Evolutionary conservation across 2,329 filamentous ascomycete species (phyloP), one percentile per base, ranked within the genome.

Genomic region (Fusarium pseudograminearum): DNA sequence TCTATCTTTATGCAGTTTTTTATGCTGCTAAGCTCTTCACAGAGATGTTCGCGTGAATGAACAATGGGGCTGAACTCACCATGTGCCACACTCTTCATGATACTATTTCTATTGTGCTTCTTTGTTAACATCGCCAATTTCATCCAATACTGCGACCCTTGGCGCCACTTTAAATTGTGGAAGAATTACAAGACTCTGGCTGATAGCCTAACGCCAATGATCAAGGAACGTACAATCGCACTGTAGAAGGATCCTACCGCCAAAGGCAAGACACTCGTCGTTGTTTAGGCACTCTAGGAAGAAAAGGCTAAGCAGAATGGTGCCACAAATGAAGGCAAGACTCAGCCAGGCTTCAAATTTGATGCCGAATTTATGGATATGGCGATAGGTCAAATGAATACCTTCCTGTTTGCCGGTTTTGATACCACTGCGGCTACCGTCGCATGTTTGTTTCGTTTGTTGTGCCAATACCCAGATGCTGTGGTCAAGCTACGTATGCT

Each of bases 371-470:
- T 65, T 15, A 55, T 69, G 18, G 71, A 77, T 3, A 73, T 71
- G 7, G 71, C 78, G 5, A 65, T 81, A 26, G 69, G 74, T 0
- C 79, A 82, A 41, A 65, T 82, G 20, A 80, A 80, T 24, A 50
- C 70, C 5, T 80, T 82, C 57, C 70, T 82, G 11, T 79, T 81
- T 26, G 80, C 77, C 0, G 80, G 80, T 2, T 76, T 80, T 44
- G 80, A 82, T 44, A 81, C 78, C 5, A 81, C 79, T 1, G 75
- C 78, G 0, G 73, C 75, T 15, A 77, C 78, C 2, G 71, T 81
- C 11, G 79, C 76, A 44, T 80, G 76, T 61, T 74, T 80, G 65
- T 68, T 74, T 7, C 76, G 78, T 38, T 30, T 73, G 2, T 63
- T 81, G 1, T 72, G 75, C 20, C 72, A 76, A 24, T 48, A 81